Evolutionary conservation across 1,284 basidiomycete genomes (phyloP), one percentile per base, ranked within the genome.

Genomic region (Phlebopus sp.): DNA sequence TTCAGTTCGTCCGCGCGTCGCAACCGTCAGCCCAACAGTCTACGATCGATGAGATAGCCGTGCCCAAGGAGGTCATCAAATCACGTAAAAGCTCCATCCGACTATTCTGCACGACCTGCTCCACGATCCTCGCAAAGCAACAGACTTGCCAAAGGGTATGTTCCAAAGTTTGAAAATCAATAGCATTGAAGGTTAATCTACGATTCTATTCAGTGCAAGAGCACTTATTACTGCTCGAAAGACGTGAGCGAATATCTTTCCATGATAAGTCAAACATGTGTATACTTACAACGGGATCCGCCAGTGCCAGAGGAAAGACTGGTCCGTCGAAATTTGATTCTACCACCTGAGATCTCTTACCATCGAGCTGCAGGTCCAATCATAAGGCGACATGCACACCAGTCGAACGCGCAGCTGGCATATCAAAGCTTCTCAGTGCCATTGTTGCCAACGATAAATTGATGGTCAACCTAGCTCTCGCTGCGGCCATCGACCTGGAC

Each of bases 161-260:
- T n/a, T n/a, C n/a, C n/a, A n/a, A n/a, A n/a, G n/a, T n/a, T n/a
- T n/a, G n/a, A n/a, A n/a, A n/a, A n/a, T n/a, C n/a, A n/a, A n/a
- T n/a, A n/a, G n/a, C n/a, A n/a, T 23, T 23, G 6, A 23, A 23
- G 21, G 1, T 14, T 25, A 5, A 14, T 6, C 21, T 18, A 7
- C 65, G 74, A 72, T 71, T 40, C 45, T 42, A 18, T 13, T 6
- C 25, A 63, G 58, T 59, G 63, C 46, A 62, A 63, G 36, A 46
- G 51, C 5, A 55, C 58, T 17, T 62, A 54, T 51, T 63, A 65
- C 37, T 63, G 61, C 30, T 65, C 61, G 3, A 55, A 53, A 41
- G 59, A 55, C 41, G 55, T 55, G 15, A 18, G 32, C 4, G 11
- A n/a, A 15, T 18, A 6, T 14, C 17, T 8, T 4, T 18, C 7